Evolutionary conservation across 306 rosid species (phyloP), one percentile per base, ranked within the genome.

Genomic region (Begonia peltatifolia): DNA sequence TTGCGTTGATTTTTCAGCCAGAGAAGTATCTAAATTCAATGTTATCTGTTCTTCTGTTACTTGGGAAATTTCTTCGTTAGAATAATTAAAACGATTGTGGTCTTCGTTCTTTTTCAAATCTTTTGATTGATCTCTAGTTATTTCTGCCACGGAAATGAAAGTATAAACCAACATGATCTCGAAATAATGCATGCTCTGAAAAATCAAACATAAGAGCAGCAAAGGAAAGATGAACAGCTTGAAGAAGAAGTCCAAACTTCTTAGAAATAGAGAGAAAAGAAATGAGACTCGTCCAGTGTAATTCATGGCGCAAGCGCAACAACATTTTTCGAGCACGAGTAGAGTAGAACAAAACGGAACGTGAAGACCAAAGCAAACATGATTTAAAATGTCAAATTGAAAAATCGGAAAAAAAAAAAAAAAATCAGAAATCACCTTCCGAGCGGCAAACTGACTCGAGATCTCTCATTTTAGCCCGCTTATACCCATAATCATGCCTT

Each of bases 401-500:
- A 30, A 30, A 30, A 30, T 30, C 6, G 38, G 8, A 30, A 30
- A 1, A 17, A 17, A 17, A 17, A 17, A 17, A 17, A 17, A 17
- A 17, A 30, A 5, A 30, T 30, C 38, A 17, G 22, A 9, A 50
- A 50, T 56, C 69, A 86, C 97, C 97, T 53, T 68, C 69, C 9
- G 79, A 69, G 5, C 65, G 63, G 68, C 76, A 70, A 23, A 83
- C 60, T 11, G 90, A 68, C 16, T 70, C 77, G 67, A 79, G 87
- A 83, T 80, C 82, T 53, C 68, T 80, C 71, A 78, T 78, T 71
- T 85, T 90, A 50, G 76, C 68, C 53, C 85, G 71, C 63, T 80
- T 83, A 30, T 73, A 78, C 63, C 70, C 66, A 67, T 63, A 43
- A 0, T 66, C 80, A 13, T 55, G 63, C 23, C 73, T 76, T 14